Evolutionary conservation across 805 yeast genomes (phyloP), one percentile per base, ranked within the genome.

Genomic region (Yueomyces sinensis): DNA sequence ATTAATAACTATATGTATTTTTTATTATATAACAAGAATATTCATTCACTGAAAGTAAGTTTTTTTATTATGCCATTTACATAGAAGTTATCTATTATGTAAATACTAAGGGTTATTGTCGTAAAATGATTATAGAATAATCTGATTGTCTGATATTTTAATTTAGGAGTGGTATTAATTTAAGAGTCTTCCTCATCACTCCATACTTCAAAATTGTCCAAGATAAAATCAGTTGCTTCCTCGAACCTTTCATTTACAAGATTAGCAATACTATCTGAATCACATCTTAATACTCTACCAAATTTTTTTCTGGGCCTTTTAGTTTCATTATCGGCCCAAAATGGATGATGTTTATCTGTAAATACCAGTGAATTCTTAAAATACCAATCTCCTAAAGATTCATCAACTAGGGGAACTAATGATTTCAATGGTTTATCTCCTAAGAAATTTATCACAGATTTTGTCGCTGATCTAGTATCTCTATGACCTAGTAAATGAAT

Each of bases 401-500:
- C 97, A 54, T 89, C 97, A 48, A 86, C 74, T 17, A 83, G 69
- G 4, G 95, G 87, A 4, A 83, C 83, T 31, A 89, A 67, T 2
- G 94, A 76, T 43, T 82, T 72, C 47, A 89, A 62, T n/a, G 70
- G 66, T 2, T 76, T 69, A 32, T 77, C 68, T 41, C 79, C 84
- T 22, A 80, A 62, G 50, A 76, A 83, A 38, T 73, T 74, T 18
- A 81, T 72, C 2, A 80, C 70, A 5, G 89, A 83, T 45, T 74
- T 73, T 4, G 80, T 82, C 27, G 75, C 71, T 29, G 72, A 75
- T 27, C 75, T 62, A 9, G 68, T 60, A 27, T 72, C 76, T 38
- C 96, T 67, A 51, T 89, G 94, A 4, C 95, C 95, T 37, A 81
- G 71, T 17, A 89, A 62, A 56, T 87, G 91, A 1, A 89, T 87